phyloP scores from a whole-genome alignment of 495 filamentous ascomycete species.

The Penicillium dipodomyicola region DNA sequence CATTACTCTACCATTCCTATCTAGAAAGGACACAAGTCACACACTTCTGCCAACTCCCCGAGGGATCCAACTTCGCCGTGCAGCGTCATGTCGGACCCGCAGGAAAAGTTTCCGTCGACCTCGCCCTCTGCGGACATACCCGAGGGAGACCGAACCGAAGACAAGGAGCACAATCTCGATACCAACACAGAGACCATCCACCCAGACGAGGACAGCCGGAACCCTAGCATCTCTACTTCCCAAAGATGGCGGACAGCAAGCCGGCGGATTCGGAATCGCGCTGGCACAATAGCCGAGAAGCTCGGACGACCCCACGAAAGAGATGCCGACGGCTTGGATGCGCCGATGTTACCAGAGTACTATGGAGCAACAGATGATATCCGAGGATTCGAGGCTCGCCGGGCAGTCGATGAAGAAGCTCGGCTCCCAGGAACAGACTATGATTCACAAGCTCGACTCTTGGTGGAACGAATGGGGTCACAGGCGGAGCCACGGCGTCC shows the following conservation, averaged over 20 bases:
- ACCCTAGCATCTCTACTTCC: constrained; percentile 13
- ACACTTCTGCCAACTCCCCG: constrained; percentile 11
- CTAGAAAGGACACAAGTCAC: not conserved
- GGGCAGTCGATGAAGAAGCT: constrained; percentile 21
- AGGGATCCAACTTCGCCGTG: not conserved
- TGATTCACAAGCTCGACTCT: constrained; percentile 26
- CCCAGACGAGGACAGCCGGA: constrained; percentile 13
- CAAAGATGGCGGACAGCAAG: constrained; percentile 28
- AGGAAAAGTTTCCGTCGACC: constrained; percentile 17
- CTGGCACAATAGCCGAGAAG: constrained; percentile 23
- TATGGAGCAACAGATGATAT: constrained; percentile 34
- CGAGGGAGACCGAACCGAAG: constrained; percentile 9
- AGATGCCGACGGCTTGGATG: constrained; percentile 30
- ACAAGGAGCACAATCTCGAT: not conserved
- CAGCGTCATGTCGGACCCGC: constrained; percentile 16
- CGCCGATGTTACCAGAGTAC: constrained; percentile 24
- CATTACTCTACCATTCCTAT: not conserved
- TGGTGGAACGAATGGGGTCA: constrained; percentile 27
- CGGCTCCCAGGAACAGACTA: constrained; percentile 13
- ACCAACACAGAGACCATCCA: constrained; percentile 2
- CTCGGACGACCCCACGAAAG: constrained; percentile 30
- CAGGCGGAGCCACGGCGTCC: not conserved
- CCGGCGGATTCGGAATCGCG: constrained; percentile 21
- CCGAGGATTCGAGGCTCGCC: constrained; percentile 19
- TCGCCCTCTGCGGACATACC: constrained; percentile 13